Base-by-base conservation (phyloP, 2,329 filamentous ascomycete genomes). In the Fusarium hostae region DNA sequence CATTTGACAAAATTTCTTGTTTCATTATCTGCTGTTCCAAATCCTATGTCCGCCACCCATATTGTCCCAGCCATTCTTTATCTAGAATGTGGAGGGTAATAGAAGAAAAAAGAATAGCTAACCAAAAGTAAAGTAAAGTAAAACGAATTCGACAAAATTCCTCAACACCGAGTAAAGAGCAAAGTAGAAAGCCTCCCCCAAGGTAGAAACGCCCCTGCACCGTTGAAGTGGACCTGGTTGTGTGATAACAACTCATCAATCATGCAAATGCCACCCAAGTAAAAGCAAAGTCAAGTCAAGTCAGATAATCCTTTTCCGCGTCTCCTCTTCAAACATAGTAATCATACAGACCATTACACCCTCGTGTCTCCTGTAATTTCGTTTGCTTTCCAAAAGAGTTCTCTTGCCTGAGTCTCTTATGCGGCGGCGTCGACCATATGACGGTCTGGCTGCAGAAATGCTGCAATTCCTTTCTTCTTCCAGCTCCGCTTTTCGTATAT, bases 281-380 rank as follows among this genome's bases (percentile, higher is more conserved):
- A 66, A 44, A n/a, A 30, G 43, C 9, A 9, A 34, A n/a, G 44
- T 11, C 9, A 30, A 34, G 47, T 20, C 47, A 35, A 20, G 48
- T 51, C 32, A 37, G 22, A 16, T 16, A 28, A 48, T 40, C 60
- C 57, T 45, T 59, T 70, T 54, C 39, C 66, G 50, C 35, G 32
- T 57, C 35, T 39, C 63, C 30, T 47, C 47, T 50, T 51, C 48
- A 51, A 7, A 67, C 58, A 48, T 51, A 43, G n/a, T 59, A 70
- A 50, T 72, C 70, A 57, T 72, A 73, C 70, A 72, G 44, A 39
- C 70, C 61, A 72, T 72, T 72, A 70, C 66, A 70, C 37, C 65
- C 37, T 60, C 54, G 35, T 30, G 22, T 55, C 45, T 63, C 32
- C 22, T 34, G 37, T 50, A 55, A 22, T 44, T 63, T 64, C 45